Evolutionary conservation across 306 rosid species (phyloP).

Genomic region (Dalbergia cultrata): DNA sequence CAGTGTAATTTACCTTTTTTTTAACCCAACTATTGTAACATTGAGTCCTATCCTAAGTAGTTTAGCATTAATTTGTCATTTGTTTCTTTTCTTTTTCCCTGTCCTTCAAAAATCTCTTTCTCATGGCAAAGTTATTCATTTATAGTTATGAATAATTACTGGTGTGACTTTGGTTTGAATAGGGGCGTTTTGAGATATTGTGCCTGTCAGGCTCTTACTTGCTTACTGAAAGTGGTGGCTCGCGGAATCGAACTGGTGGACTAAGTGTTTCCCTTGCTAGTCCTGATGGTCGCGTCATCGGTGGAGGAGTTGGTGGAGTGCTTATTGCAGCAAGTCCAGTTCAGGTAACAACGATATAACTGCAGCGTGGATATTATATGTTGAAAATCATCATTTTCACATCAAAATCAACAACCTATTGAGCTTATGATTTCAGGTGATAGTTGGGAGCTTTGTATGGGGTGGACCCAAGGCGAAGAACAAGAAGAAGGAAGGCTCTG

Average conservation of each 20-base stretch:
- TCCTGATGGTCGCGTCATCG: slow-evolving; percentile 90
- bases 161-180: slow-evolving; percentile 53
- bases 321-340: slow-evolving; percentile 90
- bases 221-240: slow-evolving; percentile 64
- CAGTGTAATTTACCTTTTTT: too few species aligned
- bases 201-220: slow-evolving; percentile 88
- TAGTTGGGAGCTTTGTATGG: slow-evolving; percentile 93
- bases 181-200: too few species aligned
- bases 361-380: slow-evolving; percentile 12
- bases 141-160: slow-evolving; percentile 3
- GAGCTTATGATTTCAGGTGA: slow-evolving; percentile 67
- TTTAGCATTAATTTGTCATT: background rate
- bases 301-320: slow-evolving; percentile 90
- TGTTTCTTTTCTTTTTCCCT: background rate
- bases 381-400: background rate
- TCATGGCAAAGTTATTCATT: slow-evolving; percentile 10
- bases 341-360: slow-evolving; percentile 66
- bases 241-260: slow-evolving; percentile 78
- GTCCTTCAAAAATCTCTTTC: background rate
- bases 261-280: slow-evolving; percentile 87
- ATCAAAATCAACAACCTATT: background rate
- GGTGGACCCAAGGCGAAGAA: slow-evolving; percentile 76
- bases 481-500: slow-evolving; percentile 67
- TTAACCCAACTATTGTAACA: background rate
- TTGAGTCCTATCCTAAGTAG: background rate